Base-by-base conservation (phyloP, 371 early-diverging fungal genomes). In the Synchytrium microbalum region DNA sequence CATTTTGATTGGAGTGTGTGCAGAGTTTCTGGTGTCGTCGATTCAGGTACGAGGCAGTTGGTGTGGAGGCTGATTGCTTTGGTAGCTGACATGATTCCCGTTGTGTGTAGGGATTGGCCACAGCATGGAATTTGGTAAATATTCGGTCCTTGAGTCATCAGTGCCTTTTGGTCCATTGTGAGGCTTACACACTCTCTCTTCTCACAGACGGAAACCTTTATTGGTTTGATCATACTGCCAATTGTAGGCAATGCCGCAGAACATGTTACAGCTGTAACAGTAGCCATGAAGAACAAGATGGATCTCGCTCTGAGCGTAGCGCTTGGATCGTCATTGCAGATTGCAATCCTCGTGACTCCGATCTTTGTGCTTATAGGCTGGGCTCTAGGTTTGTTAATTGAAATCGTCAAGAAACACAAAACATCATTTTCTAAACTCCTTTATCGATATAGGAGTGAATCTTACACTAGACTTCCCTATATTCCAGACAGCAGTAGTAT, bases 251-350 rank as follows among this genome's bases (percentile, higher is more conserved):
- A 72, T 52, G 71, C 72, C 14, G 74, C 77, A 29, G 76, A 82
- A 59, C 92, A 94, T 69, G 81, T 88, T 32, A 88, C 88, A 2
- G 93, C 92, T 1, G 87, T 92, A 13, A 84, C 86, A 0, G 85
- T 87, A 13, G 91, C 95, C 0, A 75, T 86, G 62, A 84, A 88
- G 60, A 84, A 93, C 78, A 92, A 93, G 79, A 92, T 94, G 90
- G 92, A 94, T 64, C 72, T 92, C 28, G 84, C 90, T 0, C 78
- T 95, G 32, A 29, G 88, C 33, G 87, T 94, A 24, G 92, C 95
- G 19, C 77, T 93, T 13, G 94, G 93, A 1, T 89, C 90, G n/a
- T 86, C 86, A 55, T 88, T 92, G 84, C 93, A 95, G 72, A 92
- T 95, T 60, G 89, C 92, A 0, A 78, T 95, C 23, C 78, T 93